Evolutionary conservation across 2,329 filamentous ascomycete genomes (phyloP).

Genomic region (Capronia americana): DNA sequence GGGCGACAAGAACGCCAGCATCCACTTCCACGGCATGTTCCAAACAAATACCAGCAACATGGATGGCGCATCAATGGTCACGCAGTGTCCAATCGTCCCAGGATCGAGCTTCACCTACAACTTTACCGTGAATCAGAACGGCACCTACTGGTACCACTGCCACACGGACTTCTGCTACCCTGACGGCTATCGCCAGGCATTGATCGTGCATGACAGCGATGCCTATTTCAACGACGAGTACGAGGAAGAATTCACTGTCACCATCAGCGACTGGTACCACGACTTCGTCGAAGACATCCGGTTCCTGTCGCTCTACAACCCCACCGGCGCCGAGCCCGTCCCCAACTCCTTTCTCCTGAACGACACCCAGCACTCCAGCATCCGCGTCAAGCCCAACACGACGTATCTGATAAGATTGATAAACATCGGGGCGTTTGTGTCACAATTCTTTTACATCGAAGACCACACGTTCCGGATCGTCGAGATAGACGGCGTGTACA

Average conservation of each 20-base stretch:
- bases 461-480: conserved; percentile 49
- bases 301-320: conserved; percentile 54
- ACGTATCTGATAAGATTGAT: conserved; percentile 77
- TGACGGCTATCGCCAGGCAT: conserved; percentile 70
- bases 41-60: conserved; percentile 77
- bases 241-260: conserved; percentile 67
- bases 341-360: conserved; percentile 71
- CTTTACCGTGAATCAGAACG: conserved; percentile 65
- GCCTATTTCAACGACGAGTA: conserved; percentile 61
- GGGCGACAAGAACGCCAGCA: conserved; percentile 67
- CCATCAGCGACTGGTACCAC: conserved; percentile 77
- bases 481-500: conserved; percentile 47
- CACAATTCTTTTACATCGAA: conserved; percentile 57
- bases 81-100: conserved; percentile 71
- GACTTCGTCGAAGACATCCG: conserved; percentile 63
- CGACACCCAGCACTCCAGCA: conserved; percentile 66
- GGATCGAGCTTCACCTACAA: conserved; percentile 69
- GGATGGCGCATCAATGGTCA: conserved; percentile 73
- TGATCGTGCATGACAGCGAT: conserved; percentile 67
- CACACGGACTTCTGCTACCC: conserved; percentile 69
- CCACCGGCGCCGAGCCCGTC: conserved; percentile 68
- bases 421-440: conserved; percentile 74
- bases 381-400: conserved; percentile 68
- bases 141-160: conserved; percentile 71
- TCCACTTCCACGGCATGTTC: conserved; percentile 80